Percentiles rank a stretch among this genome's conserved stretches.
Evolutionary conservation across 345 rosid species (phyloP).

Genomic region (Luvunga scandens): DNA sequence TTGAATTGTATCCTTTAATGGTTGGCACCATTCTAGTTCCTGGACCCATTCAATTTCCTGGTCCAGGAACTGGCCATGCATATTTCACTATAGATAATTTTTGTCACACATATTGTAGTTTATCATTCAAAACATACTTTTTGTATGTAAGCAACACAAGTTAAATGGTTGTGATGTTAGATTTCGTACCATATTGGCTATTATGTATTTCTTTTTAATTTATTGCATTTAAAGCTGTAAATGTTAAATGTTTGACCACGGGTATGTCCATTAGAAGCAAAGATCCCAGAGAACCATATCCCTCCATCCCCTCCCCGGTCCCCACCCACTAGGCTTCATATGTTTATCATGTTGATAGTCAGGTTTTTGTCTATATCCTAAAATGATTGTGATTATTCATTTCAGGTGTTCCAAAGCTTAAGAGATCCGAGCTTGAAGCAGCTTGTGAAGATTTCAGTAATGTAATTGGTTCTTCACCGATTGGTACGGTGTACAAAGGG

Average conservation of each 20-base stretch:
- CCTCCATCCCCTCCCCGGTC: background rate
- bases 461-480: constrained; percentile 67
- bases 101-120: background rate
- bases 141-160: background rate
- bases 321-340: background rate
- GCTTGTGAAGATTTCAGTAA: constrained; percentile 99
- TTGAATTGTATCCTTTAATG: constrained; percentile 4
- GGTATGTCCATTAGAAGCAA: background rate
- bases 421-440: constrained; percentile 75
- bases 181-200: background rate
- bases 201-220: background rate
- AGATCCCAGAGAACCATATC: background rate
- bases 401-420: constrained; percentile 86
- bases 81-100: background rate
- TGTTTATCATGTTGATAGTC: constrained; percentile 2
- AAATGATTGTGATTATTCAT: constrained; percentile 12
- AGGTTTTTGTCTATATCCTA: background rate
- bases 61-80: background rate
- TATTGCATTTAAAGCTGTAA: background rate
- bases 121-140: background rate
- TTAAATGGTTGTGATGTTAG: background rate
- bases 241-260: background rate
- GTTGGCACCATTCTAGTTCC: constrained; percentile 1
- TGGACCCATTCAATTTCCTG: background rate
- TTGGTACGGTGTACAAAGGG: constrained; percentile 81